phyloP scores from a whole-genome alignment of 495 filamentous ascomycete species.

The Aspergillus kassunensis region DNA sequence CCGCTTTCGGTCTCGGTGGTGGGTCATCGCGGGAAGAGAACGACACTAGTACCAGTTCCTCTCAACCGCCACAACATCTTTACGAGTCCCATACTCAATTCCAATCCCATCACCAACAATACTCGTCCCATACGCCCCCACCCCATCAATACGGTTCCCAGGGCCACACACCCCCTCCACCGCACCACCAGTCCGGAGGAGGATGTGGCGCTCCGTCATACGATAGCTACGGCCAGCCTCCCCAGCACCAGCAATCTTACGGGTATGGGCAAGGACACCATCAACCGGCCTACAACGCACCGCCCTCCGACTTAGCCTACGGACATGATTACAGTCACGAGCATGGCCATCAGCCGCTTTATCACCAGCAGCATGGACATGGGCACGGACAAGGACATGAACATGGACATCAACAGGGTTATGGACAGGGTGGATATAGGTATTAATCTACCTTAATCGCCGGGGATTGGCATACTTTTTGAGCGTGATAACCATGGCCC shows the following conservation, averaged over 20 bases:
- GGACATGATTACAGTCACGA: slow-evolving; percentile 9
- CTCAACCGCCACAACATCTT: slow-evolving; percentile 7
- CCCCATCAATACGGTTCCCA: not conserved
- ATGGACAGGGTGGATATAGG: not conserved
- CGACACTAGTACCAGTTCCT: slow-evolving; percentile 4
- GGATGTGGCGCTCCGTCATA: not conserved
- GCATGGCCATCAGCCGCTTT: not conserved
- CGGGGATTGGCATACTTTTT: not conserved
- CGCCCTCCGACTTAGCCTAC: not conserved
- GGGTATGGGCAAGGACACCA: not conserved
- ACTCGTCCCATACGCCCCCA: not conserved
- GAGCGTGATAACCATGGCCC: not conserved
- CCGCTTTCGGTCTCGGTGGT: slow-evolving; percentile 45
- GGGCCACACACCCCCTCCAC: not conserved
- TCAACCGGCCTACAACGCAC: not conserved
- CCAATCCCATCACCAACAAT: slow-evolving; percentile 1
- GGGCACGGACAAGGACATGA: not conserved
- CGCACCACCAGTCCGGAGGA: not conserved
- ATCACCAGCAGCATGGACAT: slow-evolving; percentile 4
- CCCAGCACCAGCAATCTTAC: not conserved
- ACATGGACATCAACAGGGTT: not conserved
- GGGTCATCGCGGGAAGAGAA: slow-evolving; percentile 27
- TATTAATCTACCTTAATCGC: too few relatives aligned
- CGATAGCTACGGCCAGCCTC: not conserved
- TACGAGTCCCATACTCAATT: not conserved